Conservation (phyloP, 192 early-diverging fungal genomes). For the Podochytrium sp. region DNA sequence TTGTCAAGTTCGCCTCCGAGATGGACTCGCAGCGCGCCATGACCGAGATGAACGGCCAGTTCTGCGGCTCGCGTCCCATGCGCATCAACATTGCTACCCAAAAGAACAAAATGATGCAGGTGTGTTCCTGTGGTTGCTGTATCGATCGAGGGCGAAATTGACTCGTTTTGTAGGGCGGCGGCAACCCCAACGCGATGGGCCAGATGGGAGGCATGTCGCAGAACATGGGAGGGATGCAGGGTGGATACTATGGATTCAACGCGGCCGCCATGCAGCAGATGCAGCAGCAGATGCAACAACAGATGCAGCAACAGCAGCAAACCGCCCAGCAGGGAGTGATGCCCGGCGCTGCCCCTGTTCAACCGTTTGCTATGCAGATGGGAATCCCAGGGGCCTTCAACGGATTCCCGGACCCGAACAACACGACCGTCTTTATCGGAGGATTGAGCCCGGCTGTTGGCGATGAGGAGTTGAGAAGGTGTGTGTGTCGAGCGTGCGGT, state of each 20-base stretch:
- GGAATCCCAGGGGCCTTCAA: conserved; percentile 30
- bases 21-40: conserved; percentile 87
- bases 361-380: conserved; percentile 4
- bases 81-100: conserved; percentile 89
- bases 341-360: not conserved
- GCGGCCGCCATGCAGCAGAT: conserved; percentile 26
- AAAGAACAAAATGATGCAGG: conserved; percentile 38
- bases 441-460: conserved; percentile 80
- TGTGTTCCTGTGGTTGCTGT: not conserved
- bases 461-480: conserved; percentile 81
- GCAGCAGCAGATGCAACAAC: conserved; percentile 29
- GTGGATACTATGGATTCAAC: conserved; percentile 17
- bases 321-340: not conserved
- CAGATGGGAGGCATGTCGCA: not conserved
- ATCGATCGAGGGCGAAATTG: no score
- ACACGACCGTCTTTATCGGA: conserved; percentile 98
- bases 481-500: not conserved
- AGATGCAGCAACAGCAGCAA: conserved; percentile 22
- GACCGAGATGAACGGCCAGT: conserved; percentile 87
- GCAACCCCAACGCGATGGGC: no score
- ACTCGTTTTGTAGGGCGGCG: no score
- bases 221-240: conserved; percentile 23
- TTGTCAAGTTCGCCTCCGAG: conserved; percentile 90
- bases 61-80: conserved; percentile 81
- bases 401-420: conserved; percentile 76